Conservation (phyloP, 1,284 basidiomycete genomes). For the Rhodotorula sp. region DNA sequence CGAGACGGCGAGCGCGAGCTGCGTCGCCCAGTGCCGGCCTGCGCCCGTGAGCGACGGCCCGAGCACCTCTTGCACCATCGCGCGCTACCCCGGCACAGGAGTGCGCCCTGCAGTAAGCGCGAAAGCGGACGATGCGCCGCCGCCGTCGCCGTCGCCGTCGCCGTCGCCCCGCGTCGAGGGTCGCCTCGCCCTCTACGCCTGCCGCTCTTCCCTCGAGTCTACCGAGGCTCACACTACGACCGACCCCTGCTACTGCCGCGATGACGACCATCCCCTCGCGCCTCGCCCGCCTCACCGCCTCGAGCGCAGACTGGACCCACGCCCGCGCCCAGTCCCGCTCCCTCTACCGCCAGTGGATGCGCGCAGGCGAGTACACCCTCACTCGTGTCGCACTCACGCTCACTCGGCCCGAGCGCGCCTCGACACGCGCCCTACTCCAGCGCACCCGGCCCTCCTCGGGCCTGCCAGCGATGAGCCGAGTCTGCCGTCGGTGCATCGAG, state of each 20-base stretch:
- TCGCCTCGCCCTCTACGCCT: too few species aligned
- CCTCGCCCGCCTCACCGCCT: constrained; percentile 69
- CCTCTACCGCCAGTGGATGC: constrained; percentile 91
- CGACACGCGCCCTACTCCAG: too few species aligned
- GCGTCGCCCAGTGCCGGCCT: constrained; percentile 79
- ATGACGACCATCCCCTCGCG: constrained; percentile 91
- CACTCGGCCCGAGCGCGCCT: too few species aligned
- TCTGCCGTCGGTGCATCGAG: too few species aligned
- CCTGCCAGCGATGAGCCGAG: too few species aligned
- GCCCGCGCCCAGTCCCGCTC: constrained; percentile 71
- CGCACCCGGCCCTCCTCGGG: too few species aligned
- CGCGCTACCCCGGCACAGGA: too few species aligned
- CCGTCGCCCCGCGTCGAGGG: too few species aligned
- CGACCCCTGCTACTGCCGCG: neutral
- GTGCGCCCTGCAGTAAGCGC: neutral
- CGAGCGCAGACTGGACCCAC: constrained; percentile 65
- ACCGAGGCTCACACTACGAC: neutral
- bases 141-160: too few species aligned
- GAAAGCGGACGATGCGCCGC: neutral
- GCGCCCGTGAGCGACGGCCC: constrained; percentile 77
- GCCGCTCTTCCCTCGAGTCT: too few species aligned
- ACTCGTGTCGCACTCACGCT: too few species aligned
- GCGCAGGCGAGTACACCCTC: constrained; percentile 61
- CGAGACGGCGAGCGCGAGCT: constrained; percentile 79
- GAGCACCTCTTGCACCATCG: constrained; percentile 47